Percentiles rank a stretch among this genome's conserved stretches.
phyloP scores from a whole-genome alignment of 2,329 filamentous ascomycete genomes.

The Fusarium buharicum region DNA sequence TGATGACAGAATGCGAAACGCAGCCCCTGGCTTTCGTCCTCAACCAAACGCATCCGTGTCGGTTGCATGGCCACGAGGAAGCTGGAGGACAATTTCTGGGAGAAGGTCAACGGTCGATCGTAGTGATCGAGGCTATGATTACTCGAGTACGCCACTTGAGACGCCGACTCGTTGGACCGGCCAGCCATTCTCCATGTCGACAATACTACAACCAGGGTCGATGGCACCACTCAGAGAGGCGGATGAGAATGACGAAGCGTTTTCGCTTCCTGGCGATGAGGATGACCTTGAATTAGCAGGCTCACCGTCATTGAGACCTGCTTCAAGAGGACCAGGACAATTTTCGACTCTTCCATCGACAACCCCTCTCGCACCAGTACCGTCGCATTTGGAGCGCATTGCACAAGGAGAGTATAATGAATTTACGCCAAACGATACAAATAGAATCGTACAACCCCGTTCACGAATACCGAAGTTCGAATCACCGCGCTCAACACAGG shows the following conservation, averaged over 20 bases:
- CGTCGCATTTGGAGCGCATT: constrained; percentile 56
- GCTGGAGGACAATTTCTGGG: constrained; percentile 43
- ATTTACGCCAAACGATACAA: constrained; percentile 3
- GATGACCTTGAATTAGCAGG: constrained; percentile 36
- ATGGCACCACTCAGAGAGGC: constrained; percentile 49
- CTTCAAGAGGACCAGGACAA: constrained; percentile 33
- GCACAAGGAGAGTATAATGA: constrained; percentile 41
- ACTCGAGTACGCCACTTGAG: constrained; percentile 44
- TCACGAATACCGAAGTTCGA: constrained; percentile 18
- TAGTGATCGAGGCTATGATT: constrained; percentile 36
- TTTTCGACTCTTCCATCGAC: constrained; percentile 51
- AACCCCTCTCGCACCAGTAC: constrained; percentile 56
- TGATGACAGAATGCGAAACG: constrained; percentile 28
- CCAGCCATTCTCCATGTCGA: constrained; percentile 52
- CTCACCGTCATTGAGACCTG: constrained; percentile 38
- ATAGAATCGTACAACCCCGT: background rate
- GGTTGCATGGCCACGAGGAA: constrained; percentile 37
- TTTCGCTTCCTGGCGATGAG: constrained; percentile 40
- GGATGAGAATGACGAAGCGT: constrained; percentile 45
- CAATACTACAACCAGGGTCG: constrained; percentile 42
- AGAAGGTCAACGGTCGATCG: constrained; percentile 41
- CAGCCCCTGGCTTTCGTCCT: constrained; percentile 8
- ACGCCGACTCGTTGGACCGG: constrained; percentile 62
- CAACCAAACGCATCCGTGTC: constrained; percentile 28
- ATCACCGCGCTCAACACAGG: constrained; percentile 2